Evolutionary conservation across 2,329 filamentous ascomycete genomes (phyloP).

Genomic region (Ophiocordyceps camponoti-floridani): DNA sequence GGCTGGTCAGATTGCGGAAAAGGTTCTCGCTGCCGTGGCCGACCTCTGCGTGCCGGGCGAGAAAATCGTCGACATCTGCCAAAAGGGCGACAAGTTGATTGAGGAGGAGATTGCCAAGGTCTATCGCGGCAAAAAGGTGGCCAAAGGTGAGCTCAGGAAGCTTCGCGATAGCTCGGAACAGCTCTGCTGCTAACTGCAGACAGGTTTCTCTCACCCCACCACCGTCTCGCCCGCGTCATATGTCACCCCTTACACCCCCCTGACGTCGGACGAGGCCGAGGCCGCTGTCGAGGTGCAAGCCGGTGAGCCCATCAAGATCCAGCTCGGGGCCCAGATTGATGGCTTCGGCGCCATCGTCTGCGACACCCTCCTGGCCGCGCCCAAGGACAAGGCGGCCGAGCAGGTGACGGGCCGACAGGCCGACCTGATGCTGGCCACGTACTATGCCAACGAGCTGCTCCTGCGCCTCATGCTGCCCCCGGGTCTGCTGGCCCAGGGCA

Average conservation of each 20-base stretch:
- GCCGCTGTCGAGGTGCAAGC: constrained; percentile 63
- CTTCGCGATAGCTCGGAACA: not conserved
- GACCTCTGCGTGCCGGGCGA: constrained; percentile 61
- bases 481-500: constrained; percentile 65
- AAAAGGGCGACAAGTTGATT: constrained; percentile 87
- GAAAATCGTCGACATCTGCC: constrained; percentile 87
- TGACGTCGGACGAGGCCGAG: constrained; percentile 74
- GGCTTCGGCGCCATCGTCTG: constrained; percentile 94
- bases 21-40: constrained; percentile 74
- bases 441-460: constrained; percentile 93
- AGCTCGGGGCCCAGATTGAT: constrained; percentile 97
- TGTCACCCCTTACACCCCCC: constrained; percentile 90
- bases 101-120: constrained; percentile 90
- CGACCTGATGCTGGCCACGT: constrained; percentile 74
- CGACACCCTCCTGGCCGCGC: constrained; percentile 64
- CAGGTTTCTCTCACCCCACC: constrained; percentile 81
- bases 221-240: constrained; percentile 88
- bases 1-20: constrained; percentile 85
- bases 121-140: constrained; percentile 94
- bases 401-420: constrained; percentile 60
- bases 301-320: constrained; percentile 86
- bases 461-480: constrained; percentile 81
- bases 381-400: constrained; percentile 40
- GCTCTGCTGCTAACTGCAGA: not conserved
- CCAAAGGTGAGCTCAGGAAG: constrained; percentile 45